Evolutionary conservation across 1,284 basidiomycete species (phyloP), one percentile per base, ranked within the genome.

Genomic region (Tilletiopsis washingtonensis): DNA sequence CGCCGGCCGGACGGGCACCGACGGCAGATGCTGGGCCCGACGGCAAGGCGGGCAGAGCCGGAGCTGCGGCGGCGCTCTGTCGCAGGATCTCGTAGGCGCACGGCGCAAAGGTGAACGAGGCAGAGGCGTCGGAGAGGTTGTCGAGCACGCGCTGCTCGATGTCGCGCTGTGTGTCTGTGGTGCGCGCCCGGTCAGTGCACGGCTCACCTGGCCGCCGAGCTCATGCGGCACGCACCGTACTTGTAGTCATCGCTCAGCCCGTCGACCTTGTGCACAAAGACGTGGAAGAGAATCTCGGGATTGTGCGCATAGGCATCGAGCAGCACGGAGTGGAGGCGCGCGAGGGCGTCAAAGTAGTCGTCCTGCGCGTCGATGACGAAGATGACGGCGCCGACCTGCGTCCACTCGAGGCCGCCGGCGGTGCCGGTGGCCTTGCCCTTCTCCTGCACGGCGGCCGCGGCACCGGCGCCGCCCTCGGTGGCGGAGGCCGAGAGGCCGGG

Each of bases 211-310:
- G 6, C 7, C 27, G 14, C 27, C 27, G 27, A 29, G 27, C 27
- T 7, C 7, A n/a, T n/a, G n/a, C n/a, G 27, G 19, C 11, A 38
- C 51, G 23, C 25, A 89, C 89, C 89, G 51, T 86, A 82, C 64
- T 89, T 84, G 72, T 94, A 91, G 64, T 96, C 93, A 61, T 91
- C 89, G 49, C 87, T 84, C 52, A 93, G 76, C 37, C 85, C 86
- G 74, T 97, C 93, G 15, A 89, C 85, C 75, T 98, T 98, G 77
- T 98, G 93, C 15, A 96, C 86, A 67, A 98, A 96, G 21, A 97
- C 84, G 72, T 94, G 89, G 40, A 97, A 81, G 54, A 84, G 83
- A 54, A 93, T 82, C 40, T 79, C 77, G 5, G 84, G 86, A 67
- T 90, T 90, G 41, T 83, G 80, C 37, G 83, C 79, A 67, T 84